A percentile compares a stretch with the other conserved stretches of the same genome.
Conservation (phyloP, 805 yeast species). For the Starmerella bombicola region DNA sequence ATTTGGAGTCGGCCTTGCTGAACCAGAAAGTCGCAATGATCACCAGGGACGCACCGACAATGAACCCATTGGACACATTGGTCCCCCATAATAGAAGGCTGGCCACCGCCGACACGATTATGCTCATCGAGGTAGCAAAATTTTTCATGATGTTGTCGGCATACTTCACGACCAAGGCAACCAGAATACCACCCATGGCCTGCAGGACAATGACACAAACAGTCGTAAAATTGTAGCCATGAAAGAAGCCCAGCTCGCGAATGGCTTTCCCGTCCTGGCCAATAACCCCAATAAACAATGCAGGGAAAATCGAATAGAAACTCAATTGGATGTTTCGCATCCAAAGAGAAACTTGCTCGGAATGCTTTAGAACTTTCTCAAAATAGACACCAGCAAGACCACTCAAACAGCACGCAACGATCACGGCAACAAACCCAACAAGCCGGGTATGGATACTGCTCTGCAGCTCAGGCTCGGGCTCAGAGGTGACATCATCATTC, state of each 20-base stretch:
- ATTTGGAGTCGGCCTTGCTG: slow-evolving; percentile 19
- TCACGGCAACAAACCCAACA: slow-evolving; percentile 31
- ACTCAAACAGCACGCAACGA: slow-evolving; percentile 30
- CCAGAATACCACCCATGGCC: slow-evolving; percentile 34
- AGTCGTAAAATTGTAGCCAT: slow-evolving; percentile 32
- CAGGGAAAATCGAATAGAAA: slow-evolving; percentile 32
- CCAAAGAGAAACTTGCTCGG: slow-evolving; percentile 31
- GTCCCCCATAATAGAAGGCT: slow-evolving; percentile 30
- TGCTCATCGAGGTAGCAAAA: slow-evolving; percentile 33
- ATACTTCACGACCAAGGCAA: slow-evolving; percentile 34
- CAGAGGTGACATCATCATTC: slow-evolving; percentile 14
- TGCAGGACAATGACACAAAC: slow-evolving; percentile 31
- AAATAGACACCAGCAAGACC: slow-evolving; percentile 36
- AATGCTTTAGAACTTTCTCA: slow-evolving; percentile 33
- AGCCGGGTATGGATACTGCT: neutral
- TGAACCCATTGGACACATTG: slow-evolving; percentile 28
- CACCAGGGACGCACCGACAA: slow-evolving; percentile 30
- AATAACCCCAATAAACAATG: slow-evolving; percentile 30
- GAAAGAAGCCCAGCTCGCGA: slow-evolving; percentile 30
- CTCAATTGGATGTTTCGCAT: slow-evolving; percentile 33
- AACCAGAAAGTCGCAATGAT: slow-evolving; percentile 31
- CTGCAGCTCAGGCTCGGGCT: slow-evolving; percentile 15
- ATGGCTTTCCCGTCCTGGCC: slow-evolving; percentile 30
- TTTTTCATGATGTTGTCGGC: slow-evolving; percentile 35
- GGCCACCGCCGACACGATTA: slow-evolving; percentile 31